Percentiles rank a stretch among this genome's conserved stretches.
Conservation (phyloP, 1,284 basidiomycete genomes). For the Ustilago sp. region DNA sequence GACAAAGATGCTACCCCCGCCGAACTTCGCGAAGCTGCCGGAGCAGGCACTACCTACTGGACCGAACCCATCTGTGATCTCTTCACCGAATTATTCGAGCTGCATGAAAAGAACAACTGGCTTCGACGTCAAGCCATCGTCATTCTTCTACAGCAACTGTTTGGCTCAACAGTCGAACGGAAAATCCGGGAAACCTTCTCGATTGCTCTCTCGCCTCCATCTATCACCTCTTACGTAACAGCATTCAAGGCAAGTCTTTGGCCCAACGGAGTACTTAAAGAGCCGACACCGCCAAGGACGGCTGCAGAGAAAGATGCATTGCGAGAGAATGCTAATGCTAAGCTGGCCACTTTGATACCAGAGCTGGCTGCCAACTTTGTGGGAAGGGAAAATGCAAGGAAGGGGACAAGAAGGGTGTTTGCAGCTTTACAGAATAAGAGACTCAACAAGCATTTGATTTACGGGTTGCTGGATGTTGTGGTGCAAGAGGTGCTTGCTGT, state of each 20-base stretch:
- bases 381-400: conserved; percentile 88
- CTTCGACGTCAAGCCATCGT: conserved; percentile 93
- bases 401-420: conserved; percentile 89
- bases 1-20: conserved; percentile 65
- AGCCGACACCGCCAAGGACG: conserved; percentile 77
- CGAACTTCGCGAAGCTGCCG: conserved; percentile 81
- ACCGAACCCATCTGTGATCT: conserved; percentile 94
- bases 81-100: conserved; percentile 89
- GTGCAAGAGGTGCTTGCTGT: conserved; percentile 47
- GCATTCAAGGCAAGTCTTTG: conserved; percentile 79
- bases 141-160: conserved; percentile 91
- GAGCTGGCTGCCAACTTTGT: conserved; percentile 96
- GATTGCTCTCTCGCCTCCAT: conserved; percentile 69
- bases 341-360: conserved; percentile 90
- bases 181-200: conserved; percentile 83
- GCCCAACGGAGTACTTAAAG: conserved; percentile 81
- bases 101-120: conserved; percentile 96
- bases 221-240: conserved; percentile 76
- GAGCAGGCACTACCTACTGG: conserved; percentile 82
- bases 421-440: conserved; percentile 90
- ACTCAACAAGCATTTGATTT: conserved; percentile 74
- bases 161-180: conserved; percentile 96
- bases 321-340: conserved; percentile 84
- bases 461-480: conserved; percentile 50
- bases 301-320: conserved; percentile 82